A percentile compares a stretch with the other conserved stretches of the same genome.
These are phyloP conservation scores for Onygena corvina DNA, from an alignment of 2,329 filamentous ascomycete genomes.

Conservation along the genomic window DNA sequence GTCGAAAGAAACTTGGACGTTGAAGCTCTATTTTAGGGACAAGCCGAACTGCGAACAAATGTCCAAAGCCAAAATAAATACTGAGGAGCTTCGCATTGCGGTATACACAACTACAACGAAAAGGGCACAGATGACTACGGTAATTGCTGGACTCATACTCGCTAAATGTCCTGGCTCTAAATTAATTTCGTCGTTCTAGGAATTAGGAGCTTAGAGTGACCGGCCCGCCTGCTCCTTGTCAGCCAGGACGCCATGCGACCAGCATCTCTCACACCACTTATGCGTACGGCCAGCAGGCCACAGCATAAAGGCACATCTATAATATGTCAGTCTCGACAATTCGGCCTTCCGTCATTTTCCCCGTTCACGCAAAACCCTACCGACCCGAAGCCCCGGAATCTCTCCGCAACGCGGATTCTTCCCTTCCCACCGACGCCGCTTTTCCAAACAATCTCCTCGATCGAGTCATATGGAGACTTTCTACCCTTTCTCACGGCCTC, in stretches of 20 bases:
- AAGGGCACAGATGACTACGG: no score
- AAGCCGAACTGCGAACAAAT: no score
- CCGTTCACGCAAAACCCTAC: constrained; percentile 13
- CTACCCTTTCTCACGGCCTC: constrained; percentile 81
- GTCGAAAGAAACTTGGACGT: no score
- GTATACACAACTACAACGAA: no score
- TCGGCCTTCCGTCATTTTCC: constrained; percentile 15
- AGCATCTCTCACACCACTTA: neutral
- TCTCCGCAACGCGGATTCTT: constrained; percentile 63
- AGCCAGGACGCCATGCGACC: neutral
- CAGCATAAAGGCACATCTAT: neutral
- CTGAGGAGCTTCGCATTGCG: no score
- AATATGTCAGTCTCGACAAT: constrained; percentile 10
- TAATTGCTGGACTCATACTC: neutral
- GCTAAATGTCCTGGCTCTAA: neutral
- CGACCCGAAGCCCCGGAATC: constrained; percentile 45
- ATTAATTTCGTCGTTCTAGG: neutral
- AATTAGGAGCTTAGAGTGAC: no score
- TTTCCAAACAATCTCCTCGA: constrained; percentile 78
- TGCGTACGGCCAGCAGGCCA: neutral
- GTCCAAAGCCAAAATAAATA: no score
- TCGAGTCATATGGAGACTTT: constrained; percentile 72
- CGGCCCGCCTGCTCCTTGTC: neutral
- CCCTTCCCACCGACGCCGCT: constrained; percentile 60
- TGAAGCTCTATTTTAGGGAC: no score